phyloP scores from a whole-genome alignment of 2,329 filamentous ascomycete species.

The Ophiostoma quercus region DNA sequence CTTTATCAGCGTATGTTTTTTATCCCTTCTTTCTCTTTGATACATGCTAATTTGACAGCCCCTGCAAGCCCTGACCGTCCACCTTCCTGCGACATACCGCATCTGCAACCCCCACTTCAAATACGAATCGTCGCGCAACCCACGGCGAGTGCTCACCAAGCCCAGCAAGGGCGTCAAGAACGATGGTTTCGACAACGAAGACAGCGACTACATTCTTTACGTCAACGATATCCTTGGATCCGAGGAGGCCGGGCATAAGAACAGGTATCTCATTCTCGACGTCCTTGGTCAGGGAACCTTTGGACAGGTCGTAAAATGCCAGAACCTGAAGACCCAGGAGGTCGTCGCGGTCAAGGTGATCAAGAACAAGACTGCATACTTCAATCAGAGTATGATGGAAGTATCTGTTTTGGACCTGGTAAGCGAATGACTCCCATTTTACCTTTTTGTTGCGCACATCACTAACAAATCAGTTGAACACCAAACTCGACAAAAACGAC shows the following conservation, averaged over 20 bases:
- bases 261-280: slow-evolving; percentile 93
- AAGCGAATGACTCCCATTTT: slow-evolving; percentile 32
- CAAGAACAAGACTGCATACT: slow-evolving; percentile 98
- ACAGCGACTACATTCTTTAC: slow-evolving; percentile 98
- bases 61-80: slow-evolving; percentile 87
- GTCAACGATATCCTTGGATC: slow-evolving; percentile 98
- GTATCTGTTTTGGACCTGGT: slow-evolving; percentile 95
- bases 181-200: slow-evolving; percentile 97
- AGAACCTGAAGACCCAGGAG: slow-evolving; percentile 96
- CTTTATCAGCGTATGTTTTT: slow-evolving; percentile 79
- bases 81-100: slow-evolving; percentile 90
- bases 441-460: background rate
- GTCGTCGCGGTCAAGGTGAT: slow-evolving; percentile 98
- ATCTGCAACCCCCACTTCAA: slow-evolving; percentile 98
- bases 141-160: slow-evolving; percentile 90
- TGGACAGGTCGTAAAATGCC: slow-evolving; percentile 97
- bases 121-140: slow-evolving; percentile 96
- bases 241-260: slow-evolving; percentile 97
- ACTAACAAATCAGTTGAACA: slow-evolving; percentile 68
- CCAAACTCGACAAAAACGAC: slow-evolving; percentile 98
- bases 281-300: slow-evolving; percentile 97
- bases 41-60: slow-evolving; percentile 51
- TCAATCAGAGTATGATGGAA: slow-evolving; percentile 99
- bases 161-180: slow-evolving; percentile 98
- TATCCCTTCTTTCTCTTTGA: background rate